These are phyloP conservation scores for Sclerotinia sclerotiorum DNA, from an alignment of 2,329 filamentous ascomycete genomes.

Conservation along the genomic window DNA sequence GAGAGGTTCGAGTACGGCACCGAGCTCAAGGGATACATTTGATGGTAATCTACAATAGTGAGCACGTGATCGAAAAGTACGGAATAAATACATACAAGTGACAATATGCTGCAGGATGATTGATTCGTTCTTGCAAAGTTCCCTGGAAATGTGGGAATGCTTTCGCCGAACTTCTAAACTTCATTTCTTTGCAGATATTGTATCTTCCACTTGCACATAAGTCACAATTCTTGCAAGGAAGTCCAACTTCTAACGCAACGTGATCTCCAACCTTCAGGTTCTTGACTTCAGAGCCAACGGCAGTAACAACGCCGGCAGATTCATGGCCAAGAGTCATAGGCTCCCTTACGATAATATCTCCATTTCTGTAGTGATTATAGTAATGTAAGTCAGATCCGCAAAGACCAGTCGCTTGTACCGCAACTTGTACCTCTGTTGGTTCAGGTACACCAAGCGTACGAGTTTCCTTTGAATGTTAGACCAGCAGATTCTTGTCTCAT, in stretches of 20 bases:
- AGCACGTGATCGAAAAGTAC: conserved; percentile 10
- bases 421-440: conserved; percentile 71
- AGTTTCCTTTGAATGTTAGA: conserved; percentile 34
- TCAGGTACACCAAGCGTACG: conserved; percentile 34
- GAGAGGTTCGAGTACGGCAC: conserved; percentile 86
- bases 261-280: conserved; percentile 79
- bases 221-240: conserved; percentile 87
- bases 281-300: conserved; percentile 76
- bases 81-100: conserved; percentile 59
- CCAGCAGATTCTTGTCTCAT: not conserved
- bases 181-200: conserved; percentile 76
- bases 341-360: conserved; percentile 86
- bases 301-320: conserved; percentile 79
- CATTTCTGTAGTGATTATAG: conserved; percentile 93
- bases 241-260: conserved; percentile 90
- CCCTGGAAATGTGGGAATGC: conserved; percentile 42
- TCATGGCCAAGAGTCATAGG: conserved; percentile 94
- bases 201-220: conserved; percentile 88
- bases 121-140: conserved; percentile 52
- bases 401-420: conserved; percentile 90
- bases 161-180: conserved; percentile 42
- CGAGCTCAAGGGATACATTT: conserved; percentile 84
- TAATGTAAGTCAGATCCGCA: conserved; percentile 98
- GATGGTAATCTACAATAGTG: conserved; percentile 45
- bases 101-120: conserved; percentile 94